Evolutionary conservation across 2,329 filamentous ascomycete species (phyloP), one percentile per base, ranked within the genome.

Genomic region (Penicillium hordei): DNA sequence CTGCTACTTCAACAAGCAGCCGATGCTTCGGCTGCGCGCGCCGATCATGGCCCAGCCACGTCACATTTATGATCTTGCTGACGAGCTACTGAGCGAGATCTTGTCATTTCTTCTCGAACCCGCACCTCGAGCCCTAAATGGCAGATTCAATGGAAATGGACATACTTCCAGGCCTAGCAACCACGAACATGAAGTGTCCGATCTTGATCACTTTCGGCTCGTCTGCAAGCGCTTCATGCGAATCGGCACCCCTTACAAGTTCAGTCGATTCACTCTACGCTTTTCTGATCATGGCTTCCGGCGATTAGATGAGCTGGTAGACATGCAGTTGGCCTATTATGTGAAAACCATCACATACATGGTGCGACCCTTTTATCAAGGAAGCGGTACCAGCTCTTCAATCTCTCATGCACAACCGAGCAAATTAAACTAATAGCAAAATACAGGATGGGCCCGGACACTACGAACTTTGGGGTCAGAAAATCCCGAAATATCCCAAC

Each of bases 201-300:
- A 78, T 52, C 61, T 78, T 48, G 74, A 75, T 59, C 69, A 70
- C 23, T 77, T 76, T 62, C 66, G 75, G 58, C 72, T 78, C 27
- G 72, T 76, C 33, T 77, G 74, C 64, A 71, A 66, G 58, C 66
- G 75, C 33, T 78, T 78, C 64, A 71, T 71, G 68, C 73, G 72
- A 33, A 73, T 77, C 43, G 71, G 71, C 27, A 75, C 74, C 3
- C 75, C 75, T 13, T 71, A 69, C 53, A 75, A 72, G 57, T 78
- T 77, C 52, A 61, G 67, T 33, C 68, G 70, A 36, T 75, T 78
- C 44, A 69, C 67, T 31, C 60, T 75, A n/a, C 69, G 72, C 21
- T 76, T 74, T 34, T 75, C 72, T 9, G 63, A 59, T 27, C 66
- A 72, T 44, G 73, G 70, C 7, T 75, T 76, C 40, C 65, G 61